These are phyloP conservation scores for Termitomyces sp. DNA, from an alignment of 768 basidiomycete genomes.

Conservation along the genomic window DNA sequence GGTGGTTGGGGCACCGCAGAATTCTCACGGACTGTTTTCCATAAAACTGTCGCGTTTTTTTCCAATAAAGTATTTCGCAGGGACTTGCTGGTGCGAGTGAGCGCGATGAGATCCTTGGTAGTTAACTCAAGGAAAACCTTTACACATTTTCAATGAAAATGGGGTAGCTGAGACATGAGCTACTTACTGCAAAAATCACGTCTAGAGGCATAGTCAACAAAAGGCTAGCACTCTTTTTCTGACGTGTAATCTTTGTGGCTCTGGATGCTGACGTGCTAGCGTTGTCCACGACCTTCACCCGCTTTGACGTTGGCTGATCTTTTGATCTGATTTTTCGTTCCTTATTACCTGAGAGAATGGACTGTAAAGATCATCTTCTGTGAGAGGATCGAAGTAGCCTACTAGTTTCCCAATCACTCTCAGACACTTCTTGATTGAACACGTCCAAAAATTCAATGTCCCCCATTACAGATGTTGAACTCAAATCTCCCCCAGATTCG, in stretches of 20 bases:
- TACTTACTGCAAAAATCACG: background rate
- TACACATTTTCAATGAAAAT: background rate
- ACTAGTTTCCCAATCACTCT: background rate
- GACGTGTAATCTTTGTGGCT: background rate
- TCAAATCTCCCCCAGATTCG: background rate
- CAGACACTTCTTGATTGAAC: background rate
- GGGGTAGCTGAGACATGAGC: background rate
- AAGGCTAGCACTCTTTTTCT: background rate
- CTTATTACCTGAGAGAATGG: background rate
- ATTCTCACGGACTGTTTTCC: constrained; percentile 19
- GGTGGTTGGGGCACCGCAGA: constrained; percentile 19
- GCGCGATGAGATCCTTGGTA: constrained; percentile 21
- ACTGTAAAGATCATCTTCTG: background rate
- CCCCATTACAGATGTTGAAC: background rate
- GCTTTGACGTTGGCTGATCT: background rate
- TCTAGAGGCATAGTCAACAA: background rate
- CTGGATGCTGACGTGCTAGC: background rate
- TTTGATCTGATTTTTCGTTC: background rate
- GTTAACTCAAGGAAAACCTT: constrained; percentile 23
- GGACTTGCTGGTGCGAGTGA: constrained; percentile 19
- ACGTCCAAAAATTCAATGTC: background rate
- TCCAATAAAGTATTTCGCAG: constrained; percentile 19
- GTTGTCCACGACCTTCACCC: background rate
- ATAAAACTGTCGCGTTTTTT: constrained; percentile 16
- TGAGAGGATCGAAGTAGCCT: background rate